Evolutionary conservation across 2,329 filamentous ascomycete genomes (phyloP).

Genomic region (Aschersonia sp.): DNA sequence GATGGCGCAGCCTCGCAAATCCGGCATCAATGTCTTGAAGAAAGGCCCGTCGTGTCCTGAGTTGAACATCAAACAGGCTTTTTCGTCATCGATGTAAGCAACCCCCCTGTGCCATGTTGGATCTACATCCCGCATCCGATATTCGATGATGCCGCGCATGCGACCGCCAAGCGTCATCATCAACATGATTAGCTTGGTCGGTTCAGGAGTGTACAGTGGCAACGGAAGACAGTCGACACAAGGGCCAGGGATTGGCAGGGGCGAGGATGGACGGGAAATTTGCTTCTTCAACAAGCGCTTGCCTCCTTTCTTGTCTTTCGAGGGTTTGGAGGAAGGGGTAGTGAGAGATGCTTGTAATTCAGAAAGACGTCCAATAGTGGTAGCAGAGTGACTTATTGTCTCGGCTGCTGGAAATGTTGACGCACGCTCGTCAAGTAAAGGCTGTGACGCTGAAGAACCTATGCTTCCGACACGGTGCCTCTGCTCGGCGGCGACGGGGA

Average conservation of each 20-base stretch:
- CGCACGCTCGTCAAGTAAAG: constrained; percentile 34
- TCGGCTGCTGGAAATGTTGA: constrained; percentile 25
- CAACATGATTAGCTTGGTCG: constrained; percentile 56
- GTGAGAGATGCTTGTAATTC: constrained; percentile 14
- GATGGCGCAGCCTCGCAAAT: constrained; percentile 62
- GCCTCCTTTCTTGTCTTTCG: constrained; percentile 28
- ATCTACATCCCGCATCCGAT: constrained; percentile 40
- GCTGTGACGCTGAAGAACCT: constrained; percentile 44
- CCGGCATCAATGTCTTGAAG: constrained; percentile 53
- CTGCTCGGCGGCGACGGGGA: constrained; percentile 27
- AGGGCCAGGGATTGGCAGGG: constrained; percentile 36
- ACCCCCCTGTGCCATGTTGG: constrained; percentile 57
- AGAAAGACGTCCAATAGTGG: constrained; percentile 17
- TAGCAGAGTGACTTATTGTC: constrained; percentile 26
- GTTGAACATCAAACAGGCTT: constrained; percentile 62
- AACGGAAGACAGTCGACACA: constrained; percentile 45
- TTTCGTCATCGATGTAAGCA: constrained; percentile 65
- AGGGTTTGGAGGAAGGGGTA: constrained; percentile 7
- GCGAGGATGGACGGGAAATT: constrained; percentile 43
- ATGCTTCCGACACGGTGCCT: constrained; percentile 58
- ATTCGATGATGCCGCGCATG: constrained; percentile 69
- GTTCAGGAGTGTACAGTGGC: constrained; percentile 50
- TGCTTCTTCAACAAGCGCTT: constrained; percentile 41
- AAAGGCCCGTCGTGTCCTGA: constrained; percentile 51
- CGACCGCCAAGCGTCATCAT: constrained; percentile 68